Evolutionary conservation across 2,329 filamentous ascomycete genomes (phyloP), one percentile per base, ranked within the genome.

Genomic region (Cordyceps farinosa): DNA sequence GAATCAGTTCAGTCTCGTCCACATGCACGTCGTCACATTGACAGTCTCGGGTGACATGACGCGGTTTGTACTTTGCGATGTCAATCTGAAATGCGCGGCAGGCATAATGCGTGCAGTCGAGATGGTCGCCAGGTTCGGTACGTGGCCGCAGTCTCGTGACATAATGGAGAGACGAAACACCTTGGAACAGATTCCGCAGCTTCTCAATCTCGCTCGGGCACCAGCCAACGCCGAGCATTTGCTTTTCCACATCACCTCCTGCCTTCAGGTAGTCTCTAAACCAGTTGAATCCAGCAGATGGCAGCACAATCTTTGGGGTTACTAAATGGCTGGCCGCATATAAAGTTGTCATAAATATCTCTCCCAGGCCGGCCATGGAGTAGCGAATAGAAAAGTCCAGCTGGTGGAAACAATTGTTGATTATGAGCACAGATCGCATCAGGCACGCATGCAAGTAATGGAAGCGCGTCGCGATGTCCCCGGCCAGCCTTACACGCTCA

Each of bases 41-140:
- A 44, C 73, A 73, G 7, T 32, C 65, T 7, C 65, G 40, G 3
- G 58, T n/a, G 1, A 47, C 55, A n/a, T n/a, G n/a, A n/a, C n/a
- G n/a, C n/a, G n/a, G n/a, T n/a, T n/a, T n/a, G n/a, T n/a, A n/a
- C n/a, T 56, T 76, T 2, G 50, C 44, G 5, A 71, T 52, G 50
- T 76, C 68, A 34, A 75, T 70, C 61, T 75, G 73, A 58, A 73
- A 74, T 0, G 69, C 68, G 1, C 63, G 64, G 48, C 75, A 76
- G 13, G 63, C 15, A 22, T 65, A 62, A 10, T 64, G 61, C 1
- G 69, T 69, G 58, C 74, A 77, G 1, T 5, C 27, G 8, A 61
- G 64, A 57, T 76, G 75, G 45, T 72, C 65, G 11, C 51, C 36
- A 6, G 38, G 40, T 0, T 40, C n/a, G n/a, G n/a, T n/a, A n/a